phyloP scores from a whole-genome alignment of 179 eudicot species.

The Silene vulgaris region DNA sequence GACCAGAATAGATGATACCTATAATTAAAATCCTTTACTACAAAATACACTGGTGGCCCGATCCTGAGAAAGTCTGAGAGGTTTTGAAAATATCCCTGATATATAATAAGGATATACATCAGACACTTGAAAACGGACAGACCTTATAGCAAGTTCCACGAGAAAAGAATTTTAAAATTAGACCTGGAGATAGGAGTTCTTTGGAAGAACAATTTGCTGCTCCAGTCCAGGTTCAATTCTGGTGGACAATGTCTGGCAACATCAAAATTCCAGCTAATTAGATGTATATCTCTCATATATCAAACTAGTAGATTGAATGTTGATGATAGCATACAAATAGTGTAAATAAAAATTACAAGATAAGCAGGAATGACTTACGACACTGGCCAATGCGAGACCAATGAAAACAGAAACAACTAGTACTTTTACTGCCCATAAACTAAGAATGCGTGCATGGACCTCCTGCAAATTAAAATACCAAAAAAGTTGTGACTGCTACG shows the following conservation, averaged over 20 bases:
- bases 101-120: conserved; percentile 17
- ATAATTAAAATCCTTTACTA: conserved; percentile 78
- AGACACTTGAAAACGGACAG: conserved; percentile 17
- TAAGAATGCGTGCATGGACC: conserved; percentile 82
- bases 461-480: conserved; percentile 44
- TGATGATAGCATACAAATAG: neutral
- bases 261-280: conserved; percentile 15
- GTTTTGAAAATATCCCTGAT: conserved; percentile 85
- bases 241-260: conserved; percentile 71
- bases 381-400: conserved; percentile 83
- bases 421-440: conserved; percentile 77
- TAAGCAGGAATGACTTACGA: conserved; percentile 50
- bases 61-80: conserved; percentile 74
- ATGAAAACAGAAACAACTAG: conserved; percentile 59
- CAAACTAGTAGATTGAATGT: neutral
- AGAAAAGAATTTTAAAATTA: conserved; percentile 8
- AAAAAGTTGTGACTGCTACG: neutral
- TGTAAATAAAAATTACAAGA: neutral
- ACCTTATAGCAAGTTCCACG: neutral
- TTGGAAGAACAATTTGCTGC: conserved; percentile 95
- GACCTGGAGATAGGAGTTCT: conserved; percentile 98
- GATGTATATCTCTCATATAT: neutral
- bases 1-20: conserved; percentile 46
- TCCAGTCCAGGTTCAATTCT: conserved; percentile 97
- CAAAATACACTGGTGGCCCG: conserved; percentile 94